Evolutionary conservation across 2,329 filamentous ascomycete genomes (phyloP).

Genomic region (Westerdykella sp.): DNA sequence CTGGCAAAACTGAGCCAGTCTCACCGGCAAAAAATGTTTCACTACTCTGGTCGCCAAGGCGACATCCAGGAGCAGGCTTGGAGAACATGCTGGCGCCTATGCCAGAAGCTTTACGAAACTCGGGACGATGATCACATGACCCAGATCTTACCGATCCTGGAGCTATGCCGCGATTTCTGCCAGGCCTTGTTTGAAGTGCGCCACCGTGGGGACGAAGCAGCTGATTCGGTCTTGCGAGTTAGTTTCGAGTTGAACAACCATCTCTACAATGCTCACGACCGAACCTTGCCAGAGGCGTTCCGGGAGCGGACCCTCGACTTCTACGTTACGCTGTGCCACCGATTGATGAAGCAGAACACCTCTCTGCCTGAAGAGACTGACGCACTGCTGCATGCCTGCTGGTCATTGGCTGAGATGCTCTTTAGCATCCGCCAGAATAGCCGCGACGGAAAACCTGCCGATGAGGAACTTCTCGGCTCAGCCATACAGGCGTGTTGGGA

Average conservation of each 20-base stretch:
- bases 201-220: slow-evolving; percentile 66
- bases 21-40: slow-evolving; percentile 73
- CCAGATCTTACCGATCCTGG: slow-evolving; percentile 68
- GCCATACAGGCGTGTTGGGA: slow-evolving; percentile 94
- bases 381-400: slow-evolving; percentile 76
- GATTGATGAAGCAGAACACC: slow-evolving; percentile 89
- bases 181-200: slow-evolving; percentile 85
- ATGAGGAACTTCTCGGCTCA: slow-evolving; percentile 79
- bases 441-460: slow-evolving; percentile 63
- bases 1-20: slow-evolving; percentile 77
- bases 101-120: slow-evolving; percentile 80
- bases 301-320: slow-evolving; percentile 87
- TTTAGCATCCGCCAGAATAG: slow-evolving; percentile 82
- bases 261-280: slow-evolving; percentile 85
- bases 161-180: slow-evolving; percentile 86
- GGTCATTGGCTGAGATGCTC: slow-evolving; percentile 86
- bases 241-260: slow-evolving; percentile 96
- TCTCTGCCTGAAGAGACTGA: slow-evolving; percentile 77
- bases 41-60: slow-evolving; percentile 60
- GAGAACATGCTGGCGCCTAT: slow-evolving; percentile 91
- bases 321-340: slow-evolving; percentile 87
- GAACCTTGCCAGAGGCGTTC: slow-evolving; percentile 76
- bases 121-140: slow-evolving; percentile 64
- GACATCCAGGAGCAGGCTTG: slow-evolving; percentile 82
- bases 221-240: slow-evolving; percentile 82